Conservation (phyloP, 371 early-diverging fungal genomes). For the Apophysomyces variabilis region DNA sequence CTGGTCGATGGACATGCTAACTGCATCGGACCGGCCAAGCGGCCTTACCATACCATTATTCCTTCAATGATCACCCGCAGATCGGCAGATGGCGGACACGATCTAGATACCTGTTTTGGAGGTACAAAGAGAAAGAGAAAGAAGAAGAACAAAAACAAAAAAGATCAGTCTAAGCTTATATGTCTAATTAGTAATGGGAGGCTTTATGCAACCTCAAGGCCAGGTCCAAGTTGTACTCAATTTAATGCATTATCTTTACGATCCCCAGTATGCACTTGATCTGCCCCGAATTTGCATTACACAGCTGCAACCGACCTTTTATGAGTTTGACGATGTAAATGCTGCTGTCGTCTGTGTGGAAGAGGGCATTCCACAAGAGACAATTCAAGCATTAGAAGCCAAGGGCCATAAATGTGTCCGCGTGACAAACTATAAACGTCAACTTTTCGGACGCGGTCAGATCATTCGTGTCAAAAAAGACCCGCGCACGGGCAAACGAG, state of each 20-base stretch:
- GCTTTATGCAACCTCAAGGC: slow-evolving; percentile 84
- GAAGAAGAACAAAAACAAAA: background rate
- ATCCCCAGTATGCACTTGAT: slow-evolving; percentile 77
- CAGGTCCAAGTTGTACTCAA: slow-evolving; percentile 83
- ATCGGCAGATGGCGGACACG: slow-evolving; percentile 35
- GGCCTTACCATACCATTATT: slow-evolving; percentile 90
- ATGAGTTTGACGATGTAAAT: slow-evolving; percentile 37
- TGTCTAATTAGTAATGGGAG: slow-evolving; percentile 47
- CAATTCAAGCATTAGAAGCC: slow-evolving; percentile 46
- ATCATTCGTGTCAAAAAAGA: slow-evolving; percentile 50
- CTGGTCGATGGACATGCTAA: slow-evolving; percentile 70
- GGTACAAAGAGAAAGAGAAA: slow-evolving; percentile 30
- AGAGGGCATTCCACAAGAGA: slow-evolving; percentile 57
- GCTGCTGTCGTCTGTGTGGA: slow-evolving; percentile 63
- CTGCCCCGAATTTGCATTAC: slow-evolving; percentile 69
- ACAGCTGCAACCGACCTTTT: slow-evolving; percentile 35
- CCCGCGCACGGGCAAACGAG: slow-evolving; percentile 44
- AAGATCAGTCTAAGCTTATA: background rate
- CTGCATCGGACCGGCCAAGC: slow-evolving; percentile 70
- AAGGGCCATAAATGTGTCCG: slow-evolving; percentile 65
- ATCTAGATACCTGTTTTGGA: slow-evolving; percentile 58
- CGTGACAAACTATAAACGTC: slow-evolving; percentile 41
- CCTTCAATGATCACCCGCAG: slow-evolving; percentile 69
- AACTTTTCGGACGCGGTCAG: slow-evolving; percentile 81
- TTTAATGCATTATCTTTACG: slow-evolving; percentile 57